These are phyloP conservation scores for Starmerella geochares DNA, from an alignment of 805 yeast genomes.

Conservation along the genomic window DNA sequence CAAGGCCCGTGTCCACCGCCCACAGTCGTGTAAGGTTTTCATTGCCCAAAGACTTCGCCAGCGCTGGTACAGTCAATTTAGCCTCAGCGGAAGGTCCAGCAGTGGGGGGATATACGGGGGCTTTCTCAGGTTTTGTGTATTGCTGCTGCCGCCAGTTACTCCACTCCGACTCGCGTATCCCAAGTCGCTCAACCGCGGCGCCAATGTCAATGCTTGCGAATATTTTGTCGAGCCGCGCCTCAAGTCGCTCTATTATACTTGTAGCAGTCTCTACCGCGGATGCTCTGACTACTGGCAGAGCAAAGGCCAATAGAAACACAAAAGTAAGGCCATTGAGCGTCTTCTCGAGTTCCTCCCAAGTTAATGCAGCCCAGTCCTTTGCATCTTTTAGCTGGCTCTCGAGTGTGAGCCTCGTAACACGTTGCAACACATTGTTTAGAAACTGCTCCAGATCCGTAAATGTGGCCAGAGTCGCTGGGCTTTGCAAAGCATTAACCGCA, in stretches of 20 bases:
- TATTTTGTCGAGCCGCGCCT: background rate
- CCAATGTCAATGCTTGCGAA: background rate
- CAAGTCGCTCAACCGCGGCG: background rate
- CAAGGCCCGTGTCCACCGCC: background rate
- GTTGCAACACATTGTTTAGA: background rate
- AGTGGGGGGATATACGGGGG: background rate
- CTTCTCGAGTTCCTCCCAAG: conserved; percentile 1
- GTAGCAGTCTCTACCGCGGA: background rate
- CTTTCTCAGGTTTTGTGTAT: background rate
- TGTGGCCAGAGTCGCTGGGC: background rate
- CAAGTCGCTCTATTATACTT: background rate
- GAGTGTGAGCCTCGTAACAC: background rate
- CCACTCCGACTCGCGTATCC: background rate
- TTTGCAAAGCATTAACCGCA: background rate
- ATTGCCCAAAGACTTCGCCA: background rate
- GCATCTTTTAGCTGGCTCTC: background rate
- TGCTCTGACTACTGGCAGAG: background rate
- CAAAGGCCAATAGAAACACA: background rate
- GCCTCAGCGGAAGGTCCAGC: background rate
- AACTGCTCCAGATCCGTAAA: background rate
- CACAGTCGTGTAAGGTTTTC: conserved; percentile 1
- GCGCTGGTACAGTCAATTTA: background rate
- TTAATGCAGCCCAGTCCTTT: background rate
- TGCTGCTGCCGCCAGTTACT: background rate
- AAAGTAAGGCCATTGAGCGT: background rate